These are phyloP conservation scores for Dillenia turbinata DNA, from an alignment of 164 flowering plant genomes.

Conservation along the genomic window DNA sequence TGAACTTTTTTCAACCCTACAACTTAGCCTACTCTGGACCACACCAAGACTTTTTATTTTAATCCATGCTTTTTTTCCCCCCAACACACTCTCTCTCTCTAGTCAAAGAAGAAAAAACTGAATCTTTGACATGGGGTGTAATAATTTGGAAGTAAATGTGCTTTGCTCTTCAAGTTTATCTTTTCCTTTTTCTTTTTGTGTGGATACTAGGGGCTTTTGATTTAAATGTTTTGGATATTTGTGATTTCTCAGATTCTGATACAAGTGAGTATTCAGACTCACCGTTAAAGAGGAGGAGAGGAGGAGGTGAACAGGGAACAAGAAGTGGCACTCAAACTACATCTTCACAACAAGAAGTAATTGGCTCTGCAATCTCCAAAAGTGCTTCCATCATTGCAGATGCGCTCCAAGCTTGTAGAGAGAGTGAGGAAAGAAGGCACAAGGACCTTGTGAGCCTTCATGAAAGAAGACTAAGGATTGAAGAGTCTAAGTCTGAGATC, in stretches of 20 bases:
- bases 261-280: constrained; percentile 61
- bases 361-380: constrained; percentile 49
- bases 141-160: too few relatives aligned
- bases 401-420: constrained; percentile 55
- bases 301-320: constrained; percentile 15
- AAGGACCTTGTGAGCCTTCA: constrained; percentile 46
- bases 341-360: constrained; percentile 20
- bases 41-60: too few relatives aligned
- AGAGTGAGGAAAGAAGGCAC: constrained; percentile 68
- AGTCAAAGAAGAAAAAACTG: too few relatives aligned
- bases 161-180: too few relatives aligned
- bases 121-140: background rate
- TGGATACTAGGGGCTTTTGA: too few relatives aligned
- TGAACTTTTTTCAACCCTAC: too few relatives aligned
- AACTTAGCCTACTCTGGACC: too few relatives aligned
- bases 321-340: constrained; percentile 12
- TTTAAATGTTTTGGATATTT: constrained; percentile 20
- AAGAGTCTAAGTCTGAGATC: constrained; percentile 52
- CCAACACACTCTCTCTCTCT: too few relatives aligned
- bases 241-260: constrained; percentile 59
- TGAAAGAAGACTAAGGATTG: constrained; percentile 56
- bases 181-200: background rate
- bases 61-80: background rate
- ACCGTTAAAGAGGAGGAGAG: constrained; percentile 59
- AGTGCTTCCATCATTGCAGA: constrained; percentile 66